Percentiles rank a stretch among this genome's conserved stretches.
These are phyloP conservation scores for Ceratocystis papillata DNA, from an alignment of 2,329 filamentous ascomycete genomes.

Conservation along the genomic window DNA sequence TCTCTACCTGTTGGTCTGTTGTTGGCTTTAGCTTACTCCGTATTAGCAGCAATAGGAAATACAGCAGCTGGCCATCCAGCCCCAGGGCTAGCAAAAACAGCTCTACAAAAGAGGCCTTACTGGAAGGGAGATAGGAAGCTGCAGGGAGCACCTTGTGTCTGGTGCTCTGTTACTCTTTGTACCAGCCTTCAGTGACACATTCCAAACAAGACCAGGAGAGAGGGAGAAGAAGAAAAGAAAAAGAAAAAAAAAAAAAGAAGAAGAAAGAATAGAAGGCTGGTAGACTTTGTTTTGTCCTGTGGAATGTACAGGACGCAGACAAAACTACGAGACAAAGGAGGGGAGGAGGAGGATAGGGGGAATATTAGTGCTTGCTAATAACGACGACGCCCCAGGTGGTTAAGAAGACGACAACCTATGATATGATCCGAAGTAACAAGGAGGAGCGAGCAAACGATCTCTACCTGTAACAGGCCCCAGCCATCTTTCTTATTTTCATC, in stretches of 20 bases:
- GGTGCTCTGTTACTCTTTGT: constrained; percentile 6
- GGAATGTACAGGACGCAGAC: background rate
- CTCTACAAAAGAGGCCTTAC: background rate
- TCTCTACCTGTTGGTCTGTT: background rate
- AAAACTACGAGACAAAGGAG: background rate
- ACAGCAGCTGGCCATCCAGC: background rate
- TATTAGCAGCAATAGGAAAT: background rate
- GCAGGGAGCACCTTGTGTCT: constrained; percentile 4
- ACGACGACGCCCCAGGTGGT: background rate
- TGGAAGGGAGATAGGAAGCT: background rate
- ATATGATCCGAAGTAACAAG: background rate
- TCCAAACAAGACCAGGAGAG: background rate
- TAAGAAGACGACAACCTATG: background rate
- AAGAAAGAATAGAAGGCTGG: background rate
- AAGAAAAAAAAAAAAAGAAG: too few species aligned
- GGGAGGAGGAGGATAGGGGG: background rate
- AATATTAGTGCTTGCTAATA: background rate
- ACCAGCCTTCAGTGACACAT: background rate
- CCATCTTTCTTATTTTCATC: background rate
- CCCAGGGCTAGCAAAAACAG: background rate
- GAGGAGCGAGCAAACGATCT: background rate
- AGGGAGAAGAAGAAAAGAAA: too few species aligned
- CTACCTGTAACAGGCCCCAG: background rate
- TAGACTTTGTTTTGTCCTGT: background rate
- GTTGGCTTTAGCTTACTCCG: background rate